Evolutionary conservation across 148 eudicot genomes (phyloP).

Genomic region (Polygonum maritimum): DNA sequence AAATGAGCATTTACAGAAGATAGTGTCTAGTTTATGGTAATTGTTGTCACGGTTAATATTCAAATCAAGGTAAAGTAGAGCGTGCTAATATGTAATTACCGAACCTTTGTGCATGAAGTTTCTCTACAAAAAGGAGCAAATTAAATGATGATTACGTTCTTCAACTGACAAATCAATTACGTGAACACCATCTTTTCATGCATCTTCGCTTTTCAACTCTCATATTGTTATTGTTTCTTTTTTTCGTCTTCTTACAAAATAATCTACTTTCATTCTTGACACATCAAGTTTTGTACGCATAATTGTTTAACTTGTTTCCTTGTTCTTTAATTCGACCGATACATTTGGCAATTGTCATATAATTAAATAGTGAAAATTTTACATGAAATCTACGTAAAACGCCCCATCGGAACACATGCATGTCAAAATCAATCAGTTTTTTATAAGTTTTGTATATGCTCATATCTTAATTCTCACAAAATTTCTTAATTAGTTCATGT

Average conservation of each 20-base stretch:
- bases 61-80: background rate
- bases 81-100: background rate
- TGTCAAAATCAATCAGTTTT: too few relatives aligned
- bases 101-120: background rate
- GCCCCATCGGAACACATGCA: too few relatives aligned
- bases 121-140: background rate
- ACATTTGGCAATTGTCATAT: background rate
- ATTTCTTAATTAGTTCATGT: too few relatives aligned
- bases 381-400: background rate
- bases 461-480: too few relatives aligned
- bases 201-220: background rate
- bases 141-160: background rate
- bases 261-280: background rate
- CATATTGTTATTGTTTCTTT: background rate
- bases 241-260: background rate
- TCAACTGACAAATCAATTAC: background rate
- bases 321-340: background rate
- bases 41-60: background rate
- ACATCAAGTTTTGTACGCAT: background rate
- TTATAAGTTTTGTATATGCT: too few relatives aligned
- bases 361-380: background rate
- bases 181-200: conserved; percentile 3
- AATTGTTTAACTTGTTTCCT: background rate
- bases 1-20: too few relatives aligned
- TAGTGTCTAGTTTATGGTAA: background rate